phyloP scores from a whole-genome alignment of 2,329 filamentous ascomycete genomes.

The Aspergillus sp. region DNA sequence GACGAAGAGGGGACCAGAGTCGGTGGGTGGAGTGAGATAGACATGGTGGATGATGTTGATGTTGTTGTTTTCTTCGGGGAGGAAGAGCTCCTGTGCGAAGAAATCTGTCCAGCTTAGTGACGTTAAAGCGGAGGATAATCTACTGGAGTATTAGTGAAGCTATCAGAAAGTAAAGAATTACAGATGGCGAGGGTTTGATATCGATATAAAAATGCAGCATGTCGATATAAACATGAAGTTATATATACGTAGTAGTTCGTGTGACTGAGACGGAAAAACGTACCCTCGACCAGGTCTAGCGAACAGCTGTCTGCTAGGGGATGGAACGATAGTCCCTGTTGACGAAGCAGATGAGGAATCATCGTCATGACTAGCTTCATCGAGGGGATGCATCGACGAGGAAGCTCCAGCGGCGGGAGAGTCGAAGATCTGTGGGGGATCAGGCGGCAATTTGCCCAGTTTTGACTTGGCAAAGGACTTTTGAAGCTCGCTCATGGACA shows the following conservation, averaged over 20 bases:
- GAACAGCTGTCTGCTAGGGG: slow-evolving; percentile 67
- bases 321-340: slow-evolving; percentile 84
- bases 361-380: slow-evolving; percentile 44
- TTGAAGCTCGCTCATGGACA: slow-evolving; percentile 72
- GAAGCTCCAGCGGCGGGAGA: slow-evolving; percentile 26
- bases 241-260: too few relatives aligned
- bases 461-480: slow-evolving; percentile 74
- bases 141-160: background rate
- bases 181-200: too few relatives aligned
- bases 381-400: slow-evolving; percentile 31
- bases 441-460: slow-evolving; percentile 57
- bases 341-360: slow-evolving; percentile 87
- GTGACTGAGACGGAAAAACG: slow-evolving; percentile 17
- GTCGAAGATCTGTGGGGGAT: slow-evolving; percentile 46
- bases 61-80: slow-evolving; percentile 41
- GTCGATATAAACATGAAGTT: too few relatives aligned
- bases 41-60: slow-evolving; percentile 66
- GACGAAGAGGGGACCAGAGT: slow-evolving; percentile 76
- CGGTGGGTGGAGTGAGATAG: slow-evolving; percentile 76
- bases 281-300: slow-evolving; percentile 63
- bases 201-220: background rate
- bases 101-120: slow-evolving; percentile 82
- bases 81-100: slow-evolving; percentile 80
- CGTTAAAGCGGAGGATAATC: slow-evolving; percentile 44
- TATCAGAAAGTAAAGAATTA: background rate